Percentiles rank a stretch among this genome's conserved stretches.
Evolutionary conservation across 352 stramenopile genomes (phyloP).

Genomic region (Phytophthora pistaciae): DNA sequence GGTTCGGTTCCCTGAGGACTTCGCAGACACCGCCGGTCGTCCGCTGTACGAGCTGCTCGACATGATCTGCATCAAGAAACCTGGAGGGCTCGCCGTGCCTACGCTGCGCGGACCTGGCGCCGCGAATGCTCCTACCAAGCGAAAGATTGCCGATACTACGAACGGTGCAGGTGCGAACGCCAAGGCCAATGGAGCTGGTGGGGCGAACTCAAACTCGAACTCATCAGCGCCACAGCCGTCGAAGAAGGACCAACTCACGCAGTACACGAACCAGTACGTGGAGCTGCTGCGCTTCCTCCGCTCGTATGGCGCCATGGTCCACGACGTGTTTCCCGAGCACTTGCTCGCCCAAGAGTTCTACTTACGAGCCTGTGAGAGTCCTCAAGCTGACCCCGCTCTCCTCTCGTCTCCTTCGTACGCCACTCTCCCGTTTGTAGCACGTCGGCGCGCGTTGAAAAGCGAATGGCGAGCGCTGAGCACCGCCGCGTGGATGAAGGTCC

Average conservation of each 20-base stretch:
- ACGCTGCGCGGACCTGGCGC: conserved; percentile 30
- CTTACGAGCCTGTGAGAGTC: conserved; percentile 78
- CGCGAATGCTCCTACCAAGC: conserved; percentile 15
- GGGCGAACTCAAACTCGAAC: not conserved
- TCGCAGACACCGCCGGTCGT: conserved; percentile 80
- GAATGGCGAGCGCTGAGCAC: conserved; percentile 65
- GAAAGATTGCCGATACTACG: conserved; percentile 15
- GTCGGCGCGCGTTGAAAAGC: conserved; percentile 57
- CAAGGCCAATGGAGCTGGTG: conserved; percentile 8
- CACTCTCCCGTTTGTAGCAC: conserved; percentile 61
- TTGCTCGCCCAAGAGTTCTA: conserved; percentile 86
- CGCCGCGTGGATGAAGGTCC: conserved; percentile 85
- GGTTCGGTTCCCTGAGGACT: conserved; percentile 75
- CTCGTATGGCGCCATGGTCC: conserved; percentile 92
- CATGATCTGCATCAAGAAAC: conserved; percentile 89
- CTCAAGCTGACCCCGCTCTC: conserved; percentile 56
- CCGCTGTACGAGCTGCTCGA: conserved; percentile 92
- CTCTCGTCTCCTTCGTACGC: conserved; percentile 47
- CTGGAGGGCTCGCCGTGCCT: conserved; percentile 43
- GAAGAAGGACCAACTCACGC: conserved; percentile 68
- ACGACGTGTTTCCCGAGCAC: conserved; percentile 85
- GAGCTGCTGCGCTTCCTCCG: conserved; percentile 94
- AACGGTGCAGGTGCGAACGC: not conserved
- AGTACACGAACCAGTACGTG: conserved; percentile 78
- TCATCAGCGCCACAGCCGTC: conserved; percentile 25